phyloP scores from a whole-genome alignment of 768 basidiomycete species.

The Collybia mongolica region DNA sequence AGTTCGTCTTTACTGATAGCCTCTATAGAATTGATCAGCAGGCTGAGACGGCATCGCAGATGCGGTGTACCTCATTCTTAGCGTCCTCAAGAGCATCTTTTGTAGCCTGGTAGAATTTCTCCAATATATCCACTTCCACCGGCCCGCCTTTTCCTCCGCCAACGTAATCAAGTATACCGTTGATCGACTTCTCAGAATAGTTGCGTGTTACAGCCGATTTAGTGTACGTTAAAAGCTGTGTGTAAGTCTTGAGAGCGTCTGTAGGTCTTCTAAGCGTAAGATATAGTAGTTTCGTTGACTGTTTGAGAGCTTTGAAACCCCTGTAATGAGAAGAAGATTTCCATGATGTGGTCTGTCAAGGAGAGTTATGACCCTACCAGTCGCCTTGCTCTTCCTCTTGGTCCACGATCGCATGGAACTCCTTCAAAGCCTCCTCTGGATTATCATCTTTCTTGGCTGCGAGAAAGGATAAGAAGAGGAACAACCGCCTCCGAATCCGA shows the following conservation, averaged over 20 bases:
- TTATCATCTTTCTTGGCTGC: conserved; percentile 92
- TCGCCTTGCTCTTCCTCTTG: conserved; percentile 93
- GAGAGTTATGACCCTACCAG: conserved; percentile 54
- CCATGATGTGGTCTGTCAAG: background rate
- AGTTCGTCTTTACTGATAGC: conserved; percentile 90
- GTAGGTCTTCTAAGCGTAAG: conserved; percentile 73
- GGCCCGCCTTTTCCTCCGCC: conserved; percentile 82
- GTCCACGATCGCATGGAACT: conserved; percentile 85
- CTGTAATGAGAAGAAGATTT: conserved; percentile 36
- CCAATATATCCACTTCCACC: conserved; percentile 82
- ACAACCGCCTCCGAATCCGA: background rate
- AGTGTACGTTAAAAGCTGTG: conserved; percentile 85
- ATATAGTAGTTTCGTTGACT: conserved; percentile 93
- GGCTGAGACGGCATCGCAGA: background rate
- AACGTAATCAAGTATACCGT: conserved; percentile 96
- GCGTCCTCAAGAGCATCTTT: conserved; percentile 88
- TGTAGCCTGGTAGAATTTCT: conserved; percentile 94
- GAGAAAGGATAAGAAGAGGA: conserved; percentile 5
- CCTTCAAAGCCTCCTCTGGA: conserved; percentile 87
- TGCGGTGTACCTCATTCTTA: conserved; percentile 81
- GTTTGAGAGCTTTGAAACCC: conserved; percentile 99
- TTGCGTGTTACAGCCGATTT: conserved; percentile 95
- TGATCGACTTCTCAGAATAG: conserved; percentile 98
- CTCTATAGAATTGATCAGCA: conserved; percentile 48
- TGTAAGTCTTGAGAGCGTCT: conserved; percentile 87